Evolutionary conservation across 768 basidiomycete genomes (phyloP).

Genomic region (Dacryopinax spathularia): DNA sequence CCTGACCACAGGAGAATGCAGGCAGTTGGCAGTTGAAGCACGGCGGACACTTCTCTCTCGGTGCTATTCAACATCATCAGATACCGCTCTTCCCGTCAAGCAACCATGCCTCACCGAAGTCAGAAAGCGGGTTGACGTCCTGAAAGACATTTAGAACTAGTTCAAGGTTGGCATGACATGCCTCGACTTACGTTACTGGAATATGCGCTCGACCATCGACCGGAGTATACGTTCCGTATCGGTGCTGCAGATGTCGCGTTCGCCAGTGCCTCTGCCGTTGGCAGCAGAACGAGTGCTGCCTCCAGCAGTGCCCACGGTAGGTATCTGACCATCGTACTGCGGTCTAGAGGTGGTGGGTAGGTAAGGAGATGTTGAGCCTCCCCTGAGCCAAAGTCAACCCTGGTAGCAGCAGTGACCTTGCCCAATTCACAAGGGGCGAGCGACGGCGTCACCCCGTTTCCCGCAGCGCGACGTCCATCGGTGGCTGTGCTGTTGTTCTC

Average conservation of each 20-base stretch:
- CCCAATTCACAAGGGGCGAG: too few species aligned
- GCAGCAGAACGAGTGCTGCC: neutral
- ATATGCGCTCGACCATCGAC: neutral
- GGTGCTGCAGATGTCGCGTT: neutral
- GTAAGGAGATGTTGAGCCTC: neutral
- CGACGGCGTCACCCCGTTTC: too few species aligned
- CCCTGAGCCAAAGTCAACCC: too few species aligned
- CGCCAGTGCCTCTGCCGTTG: neutral
- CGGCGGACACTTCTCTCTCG: slow-evolving; percentile 25
- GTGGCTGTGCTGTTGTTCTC: neutral
- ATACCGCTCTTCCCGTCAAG: neutral
- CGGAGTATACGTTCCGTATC: neutral
- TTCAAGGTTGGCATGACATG: neutral
- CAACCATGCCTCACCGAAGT: neutral
- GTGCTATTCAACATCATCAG: neutral
- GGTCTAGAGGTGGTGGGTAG: neutral
- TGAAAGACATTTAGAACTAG: neutral
- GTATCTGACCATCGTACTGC: neutral
- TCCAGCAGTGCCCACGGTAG: neutral
- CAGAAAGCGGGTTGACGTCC: neutral
- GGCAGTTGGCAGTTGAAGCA: slow-evolving; percentile 96
- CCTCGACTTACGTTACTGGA: neutral
- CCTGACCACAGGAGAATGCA: slow-evolving; percentile 78
- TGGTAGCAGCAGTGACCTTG: too few species aligned
- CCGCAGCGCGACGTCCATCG: too few species aligned